Percentiles rank a stretch among this genome's conserved stretches.
Evolutionary conservation across 2,329 filamentous ascomycete genomes (phyloP).

Genomic region (Alternaria infectoria): DNA sequence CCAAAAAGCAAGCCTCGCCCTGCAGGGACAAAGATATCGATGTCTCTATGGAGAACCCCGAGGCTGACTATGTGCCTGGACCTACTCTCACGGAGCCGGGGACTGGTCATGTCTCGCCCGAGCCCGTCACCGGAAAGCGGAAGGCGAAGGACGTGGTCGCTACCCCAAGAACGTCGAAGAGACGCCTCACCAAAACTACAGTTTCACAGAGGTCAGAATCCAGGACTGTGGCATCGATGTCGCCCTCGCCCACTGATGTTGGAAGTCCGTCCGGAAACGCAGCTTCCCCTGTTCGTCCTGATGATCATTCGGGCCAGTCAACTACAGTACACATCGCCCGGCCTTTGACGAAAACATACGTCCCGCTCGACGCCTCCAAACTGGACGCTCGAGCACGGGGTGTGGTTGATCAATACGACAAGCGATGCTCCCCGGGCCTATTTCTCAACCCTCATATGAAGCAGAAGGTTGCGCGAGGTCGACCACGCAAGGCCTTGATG

Average conservation of each 20-base stretch:
- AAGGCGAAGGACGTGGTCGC: background rate
- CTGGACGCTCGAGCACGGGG: constrained; percentile 17
- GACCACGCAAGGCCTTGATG: constrained; percentile 52
- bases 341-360: background rate
- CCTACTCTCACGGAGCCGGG: background rate
- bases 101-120: background rate
- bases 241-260: background rate
- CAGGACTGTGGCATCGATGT: background rate
- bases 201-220: background rate
- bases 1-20: background rate
- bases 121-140: constrained; percentile 7
- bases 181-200: background rate
- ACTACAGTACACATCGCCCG: background rate
- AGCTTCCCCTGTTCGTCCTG: background rate
- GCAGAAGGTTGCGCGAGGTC: constrained; percentile 44
- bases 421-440: constrained; percentile 45
- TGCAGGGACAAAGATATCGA: background rate
- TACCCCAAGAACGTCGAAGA: constrained; percentile 4
- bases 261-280: background rate
- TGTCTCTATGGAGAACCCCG: background rate
- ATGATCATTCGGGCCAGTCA: background rate
- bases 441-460: constrained; percentile 56
- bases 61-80: background rate
- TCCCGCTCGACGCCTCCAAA: constrained; percentile 1
- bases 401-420: constrained; percentile 37